These are phyloP conservation scores for Xylaria acuta DNA, from an alignment of 495 filamentous ascomycete genomes.

Conservation along the genomic window DNA sequence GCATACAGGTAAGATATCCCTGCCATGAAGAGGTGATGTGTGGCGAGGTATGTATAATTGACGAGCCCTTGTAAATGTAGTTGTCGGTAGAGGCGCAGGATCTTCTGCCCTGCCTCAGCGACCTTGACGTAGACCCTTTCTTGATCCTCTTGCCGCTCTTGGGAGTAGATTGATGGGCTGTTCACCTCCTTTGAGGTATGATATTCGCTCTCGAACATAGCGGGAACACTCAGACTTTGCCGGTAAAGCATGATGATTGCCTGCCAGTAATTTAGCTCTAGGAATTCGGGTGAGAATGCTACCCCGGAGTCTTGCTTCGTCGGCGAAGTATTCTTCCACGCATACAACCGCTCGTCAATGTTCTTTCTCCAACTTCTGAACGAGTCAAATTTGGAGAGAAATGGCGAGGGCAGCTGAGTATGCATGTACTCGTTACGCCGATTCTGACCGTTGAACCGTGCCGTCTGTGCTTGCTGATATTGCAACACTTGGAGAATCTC, in stretches of 20 bases:
- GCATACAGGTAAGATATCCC: slow-evolving; percentile 96
- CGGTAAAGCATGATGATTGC: slow-evolving; percentile 96
- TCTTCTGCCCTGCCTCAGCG: slow-evolving; percentile 91
- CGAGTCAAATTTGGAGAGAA: slow-evolving; percentile 80
- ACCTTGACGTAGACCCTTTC: slow-evolving; percentile 91
- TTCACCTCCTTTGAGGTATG: slow-evolving; percentile 66
- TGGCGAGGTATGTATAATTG: slow-evolving; percentile 96
- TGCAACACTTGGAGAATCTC: slow-evolving; percentile 95
- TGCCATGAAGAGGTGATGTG: slow-evolving; percentile 97
- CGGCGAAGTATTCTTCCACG: slow-evolving; percentile 88
- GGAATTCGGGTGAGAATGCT: slow-evolving; percentile 81
- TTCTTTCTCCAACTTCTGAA: slow-evolving; percentile 90
- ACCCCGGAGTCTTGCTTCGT: slow-evolving; percentile 80
- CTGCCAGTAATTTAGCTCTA: slow-evolving; percentile 97
- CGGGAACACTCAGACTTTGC: slow-evolving; percentile 87
- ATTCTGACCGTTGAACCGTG: slow-evolving; percentile 63
- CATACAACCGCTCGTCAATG: slow-evolving; percentile 79
- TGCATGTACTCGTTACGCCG: slow-evolving; percentile 73
- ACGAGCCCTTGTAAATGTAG: slow-evolving; percentile 87
- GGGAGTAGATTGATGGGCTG: slow-evolving; percentile 54
- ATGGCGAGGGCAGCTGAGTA: slow-evolving; percentile 80
- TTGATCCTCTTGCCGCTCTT: slow-evolving; percentile 76
- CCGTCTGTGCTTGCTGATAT: slow-evolving; percentile 78
- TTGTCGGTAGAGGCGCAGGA: slow-evolving; percentile 87
- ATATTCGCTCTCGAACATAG: slow-evolving; percentile 79